Percentiles rank a stretch among this genome's conserved stretches.
These are phyloP conservation scores for Trypanosoma vivax DNA, from an alignment of 208 protist species.

Conservation along the genomic window DNA sequence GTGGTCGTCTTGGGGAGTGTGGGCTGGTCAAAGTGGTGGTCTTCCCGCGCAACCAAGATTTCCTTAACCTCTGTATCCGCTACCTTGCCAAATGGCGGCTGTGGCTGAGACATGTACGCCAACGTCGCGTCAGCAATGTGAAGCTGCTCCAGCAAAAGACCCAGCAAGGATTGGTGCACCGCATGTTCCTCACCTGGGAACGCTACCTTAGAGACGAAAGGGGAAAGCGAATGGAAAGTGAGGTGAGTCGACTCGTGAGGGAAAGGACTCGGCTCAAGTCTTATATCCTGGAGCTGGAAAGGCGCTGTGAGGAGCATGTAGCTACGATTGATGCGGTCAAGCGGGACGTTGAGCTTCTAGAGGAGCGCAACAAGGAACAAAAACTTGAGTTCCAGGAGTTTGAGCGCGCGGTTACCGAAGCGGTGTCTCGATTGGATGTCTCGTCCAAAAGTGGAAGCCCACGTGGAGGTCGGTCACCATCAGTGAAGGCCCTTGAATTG, in stretches of 20 bases:
- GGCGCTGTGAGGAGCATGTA: conserved; percentile 7
- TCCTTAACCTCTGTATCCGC: conserved; percentile 36
- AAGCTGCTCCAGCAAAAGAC: conserved; percentile 31
- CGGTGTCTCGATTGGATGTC: too few relatives aligned
- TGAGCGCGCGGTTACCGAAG: too few relatives aligned
- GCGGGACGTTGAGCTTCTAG: too few relatives aligned
- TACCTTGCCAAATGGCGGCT: conserved; percentile 61
- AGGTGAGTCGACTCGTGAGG: not conserved
- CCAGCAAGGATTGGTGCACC: conserved; percentile 18
- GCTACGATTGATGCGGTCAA: too few relatives aligned
- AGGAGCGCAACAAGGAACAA: too few relatives aligned
- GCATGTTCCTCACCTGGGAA: conserved; percentile 17
- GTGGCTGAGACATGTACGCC: conserved; percentile 32
- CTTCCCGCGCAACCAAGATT: conserved; percentile 46
- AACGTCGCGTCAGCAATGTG: conserved; percentile 45
- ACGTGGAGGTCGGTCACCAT: too few relatives aligned
- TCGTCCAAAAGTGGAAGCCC: too few relatives aligned
- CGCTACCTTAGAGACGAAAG: not conserved
- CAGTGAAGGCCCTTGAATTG: too few relatives aligned
- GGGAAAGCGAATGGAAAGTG: not conserved
- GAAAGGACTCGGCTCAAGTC: not conserved
- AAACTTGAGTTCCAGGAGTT: too few relatives aligned
- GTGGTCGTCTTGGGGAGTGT: conserved; percentile 5
- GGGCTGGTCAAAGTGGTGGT: conserved; percentile 37
- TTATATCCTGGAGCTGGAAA: conserved; percentile 1